Conservation (phyloP, 2,329 filamentous ascomycete species). For the Penicillium sp. region DNA sequence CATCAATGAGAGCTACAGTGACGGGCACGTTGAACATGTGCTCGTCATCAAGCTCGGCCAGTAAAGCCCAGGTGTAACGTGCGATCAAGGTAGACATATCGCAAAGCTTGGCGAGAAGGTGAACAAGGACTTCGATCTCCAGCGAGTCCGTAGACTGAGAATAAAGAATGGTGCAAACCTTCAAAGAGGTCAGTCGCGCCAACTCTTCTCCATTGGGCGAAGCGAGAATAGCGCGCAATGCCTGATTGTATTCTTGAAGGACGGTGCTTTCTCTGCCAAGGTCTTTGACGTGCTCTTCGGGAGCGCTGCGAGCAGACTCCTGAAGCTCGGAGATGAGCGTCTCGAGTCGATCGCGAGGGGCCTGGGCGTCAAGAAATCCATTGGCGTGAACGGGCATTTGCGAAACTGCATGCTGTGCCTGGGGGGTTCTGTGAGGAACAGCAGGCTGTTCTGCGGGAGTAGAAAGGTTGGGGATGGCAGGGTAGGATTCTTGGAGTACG, state of each 20-base stretch:
- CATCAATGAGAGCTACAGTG: slow-evolving; percentile 59
- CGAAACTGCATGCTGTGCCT: slow-evolving; percentile 45
- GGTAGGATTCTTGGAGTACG: slow-evolving; percentile 61
- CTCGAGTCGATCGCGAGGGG: slow-evolving; percentile 53
- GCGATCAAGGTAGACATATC: slow-evolving; percentile 58
- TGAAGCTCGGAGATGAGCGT: slow-evolving; percentile 57
- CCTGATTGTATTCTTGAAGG: slow-evolving; percentile 58
- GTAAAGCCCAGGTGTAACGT: slow-evolving; percentile 49
- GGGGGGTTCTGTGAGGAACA: slow-evolving; percentile 57
- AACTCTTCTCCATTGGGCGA: slow-evolving; percentile 58
- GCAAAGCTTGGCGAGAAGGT: slow-evolving; percentile 61
- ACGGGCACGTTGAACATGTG: slow-evolving; percentile 62
- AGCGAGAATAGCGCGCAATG: slow-evolving; percentile 53
- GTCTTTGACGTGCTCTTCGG: slow-evolving; percentile 58
- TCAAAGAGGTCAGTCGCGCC: slow-evolving; percentile 55
- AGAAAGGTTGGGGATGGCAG: slow-evolving; percentile 59
- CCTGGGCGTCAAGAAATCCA: slow-evolving; percentile 58
- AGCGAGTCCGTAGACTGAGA: slow-evolving; percentile 53
- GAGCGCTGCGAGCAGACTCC: slow-evolving; percentile 54
- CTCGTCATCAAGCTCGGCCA: slow-evolving; percentile 56
- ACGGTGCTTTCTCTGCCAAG: slow-evolving; percentile 55
- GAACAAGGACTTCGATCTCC: slow-evolving; percentile 63
- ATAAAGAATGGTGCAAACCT: slow-evolving; percentile 57
- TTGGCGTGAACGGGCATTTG: slow-evolving; percentile 46
- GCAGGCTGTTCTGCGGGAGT: slow-evolving; percentile 62